phyloP scores from a whole-genome alignment of 2,329 filamentous ascomycete genomes.

The Cordyceps cateniannulata region DNA sequence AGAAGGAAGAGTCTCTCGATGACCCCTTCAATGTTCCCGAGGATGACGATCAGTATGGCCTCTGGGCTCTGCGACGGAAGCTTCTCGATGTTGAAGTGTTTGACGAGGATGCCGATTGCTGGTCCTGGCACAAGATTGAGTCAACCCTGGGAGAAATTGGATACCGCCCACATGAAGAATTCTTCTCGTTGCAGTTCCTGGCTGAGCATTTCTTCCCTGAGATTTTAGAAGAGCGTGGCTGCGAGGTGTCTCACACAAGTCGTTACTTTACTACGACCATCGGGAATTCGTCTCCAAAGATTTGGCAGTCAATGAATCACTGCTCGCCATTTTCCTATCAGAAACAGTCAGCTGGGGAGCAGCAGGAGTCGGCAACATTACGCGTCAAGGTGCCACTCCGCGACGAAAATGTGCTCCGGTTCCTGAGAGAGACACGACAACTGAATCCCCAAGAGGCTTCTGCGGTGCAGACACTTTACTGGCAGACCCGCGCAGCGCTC shows the following conservation, averaged over 20 bases:
- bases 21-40: constrained; percentile 12
- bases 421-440: constrained; percentile 1
- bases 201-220: constrained; percentile 10
- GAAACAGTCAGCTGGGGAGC: neutral
- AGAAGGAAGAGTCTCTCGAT: constrained; percentile 5
- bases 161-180: neutral
- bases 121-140: constrained; percentile 6
- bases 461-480: constrained; percentile 3
- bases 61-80: constrained; percentile 7
- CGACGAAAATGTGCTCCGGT: neutral
- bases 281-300: neutral
- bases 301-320: neutral
- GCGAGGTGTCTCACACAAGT: neutral
- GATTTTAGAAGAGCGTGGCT: neutral
- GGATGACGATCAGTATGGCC: neutral
- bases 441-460: neutral
- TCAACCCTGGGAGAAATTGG: neutral
- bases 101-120: neutral
- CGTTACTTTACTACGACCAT: neutral
- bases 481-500: constrained; percentile 1
- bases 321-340: constrained; percentile 7
- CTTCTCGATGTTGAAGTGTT: constrained; percentile 5
- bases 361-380: neutral
- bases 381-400: neutral
- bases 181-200: neutral